Conservation (phyloP, 768 basidiomycete species). For the Cytidiella melzeri region DNA sequence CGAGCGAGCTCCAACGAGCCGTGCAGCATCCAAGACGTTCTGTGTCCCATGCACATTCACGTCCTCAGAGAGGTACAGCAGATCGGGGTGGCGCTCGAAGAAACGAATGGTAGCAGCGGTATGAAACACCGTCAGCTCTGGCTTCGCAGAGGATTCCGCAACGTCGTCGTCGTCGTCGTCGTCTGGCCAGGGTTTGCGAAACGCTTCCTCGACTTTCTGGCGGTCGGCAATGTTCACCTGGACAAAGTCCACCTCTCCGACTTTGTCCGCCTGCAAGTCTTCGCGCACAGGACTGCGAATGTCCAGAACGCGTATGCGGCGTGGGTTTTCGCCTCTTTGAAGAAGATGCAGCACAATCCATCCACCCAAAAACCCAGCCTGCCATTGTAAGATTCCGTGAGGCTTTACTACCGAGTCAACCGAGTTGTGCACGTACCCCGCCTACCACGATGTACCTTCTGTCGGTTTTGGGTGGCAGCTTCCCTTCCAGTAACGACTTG, state of each 20-base stretch:
- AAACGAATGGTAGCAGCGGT: constrained; percentile 76
- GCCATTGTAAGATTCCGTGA: neutral
- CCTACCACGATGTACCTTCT: constrained; percentile 73
- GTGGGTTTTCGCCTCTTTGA: constrained; percentile 64
- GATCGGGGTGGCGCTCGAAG: constrained; percentile 52
- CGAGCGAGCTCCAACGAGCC: constrained; percentile 44
- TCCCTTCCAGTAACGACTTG: constrained; percentile 27
- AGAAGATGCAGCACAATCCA: constrained; percentile 71
- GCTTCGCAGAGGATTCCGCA: neutral
- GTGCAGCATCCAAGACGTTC: constrained; percentile 59
- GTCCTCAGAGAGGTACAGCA: constrained; percentile 47
- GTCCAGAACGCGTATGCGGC: constrained; percentile 60
- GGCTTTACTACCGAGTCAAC: neutral
- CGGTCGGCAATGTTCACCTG: constrained; percentile 53
- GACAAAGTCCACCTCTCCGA: constrained; percentile 48
- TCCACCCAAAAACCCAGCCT: constrained; percentile 74
- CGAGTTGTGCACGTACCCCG: constrained; percentile 42
- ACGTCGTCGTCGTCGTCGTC: constrained; percentile 18
- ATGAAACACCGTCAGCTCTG: constrained; percentile 63
- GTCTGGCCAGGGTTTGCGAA: constrained; percentile 56
- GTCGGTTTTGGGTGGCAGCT: constrained; percentile 64
- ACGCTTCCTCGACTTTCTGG: constrained; percentile 50
- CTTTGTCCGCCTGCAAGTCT: constrained; percentile 49
- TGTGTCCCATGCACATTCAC: constrained; percentile 66
- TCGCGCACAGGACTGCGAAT: constrained; percentile 52